Base-by-base conservation (phyloP, 306 rosid genomes). In the Lagenaria siceraria region DNA sequence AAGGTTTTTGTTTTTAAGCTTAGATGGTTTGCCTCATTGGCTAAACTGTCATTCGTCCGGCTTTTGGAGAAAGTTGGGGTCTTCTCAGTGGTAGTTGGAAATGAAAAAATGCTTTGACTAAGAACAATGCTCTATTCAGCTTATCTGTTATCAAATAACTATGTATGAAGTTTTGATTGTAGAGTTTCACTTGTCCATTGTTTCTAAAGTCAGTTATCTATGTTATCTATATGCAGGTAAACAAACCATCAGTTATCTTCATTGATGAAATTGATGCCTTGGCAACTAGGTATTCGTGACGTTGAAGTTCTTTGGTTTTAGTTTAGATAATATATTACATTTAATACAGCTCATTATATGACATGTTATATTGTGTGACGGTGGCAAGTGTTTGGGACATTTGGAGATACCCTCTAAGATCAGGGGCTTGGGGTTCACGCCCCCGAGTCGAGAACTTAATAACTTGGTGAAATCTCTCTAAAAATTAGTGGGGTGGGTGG, bases 191-290 rank as follows among this genome's bases (percentile, higher is more conserved):
- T 15, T 13, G 40, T 65, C 27, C 17, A 19, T 65, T 54, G 65
- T 52, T 51, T 74, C 58, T 79, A 33, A 60, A 77, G 46, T 76
- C 18, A 17, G n/a, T 58, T 25, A 48, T 21, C 75, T 72, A 70
- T 55, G 22, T 66, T 18, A 40, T 72, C 74, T 76, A 62, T 81
- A 66, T 89, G 87, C 97, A 95, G 99, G 97, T 95, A 78, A 95
- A 95, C 88, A 95, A 85, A 79, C 99, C 99, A 73, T 92, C 99
- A 3, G 97, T 95, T 78, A 91, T 95, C 79, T 95, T 95, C 89
- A 88, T 95, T 38, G 99, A 95, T 78, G 99, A 95, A 84, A 95
- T 95, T 70, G 97, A 95, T 82, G 99, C 99, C 46, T 82, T 95
- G 96, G 97, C 99, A 74, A 90, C 97, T 12, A 89, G 95, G 99